Evolutionary conservation across 2,329 filamentous ascomycete species (phyloP).

Genomic region (Xylariaceae sp.): DNA sequence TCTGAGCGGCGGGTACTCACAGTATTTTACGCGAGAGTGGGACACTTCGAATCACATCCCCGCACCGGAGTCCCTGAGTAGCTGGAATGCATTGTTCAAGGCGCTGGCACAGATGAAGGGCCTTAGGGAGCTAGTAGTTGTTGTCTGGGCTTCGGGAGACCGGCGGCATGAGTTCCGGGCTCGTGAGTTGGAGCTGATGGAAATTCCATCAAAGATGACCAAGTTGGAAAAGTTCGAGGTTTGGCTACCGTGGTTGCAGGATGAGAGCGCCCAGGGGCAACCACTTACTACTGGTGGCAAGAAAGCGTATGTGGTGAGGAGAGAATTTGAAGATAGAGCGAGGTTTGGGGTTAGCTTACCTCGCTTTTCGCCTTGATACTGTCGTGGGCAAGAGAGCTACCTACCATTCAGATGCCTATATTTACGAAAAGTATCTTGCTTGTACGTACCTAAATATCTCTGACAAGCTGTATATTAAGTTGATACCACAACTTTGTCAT

Average conservation of each 20-base stretch:
- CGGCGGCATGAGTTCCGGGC: constrained; percentile 16
- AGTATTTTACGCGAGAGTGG: constrained; percentile 19
- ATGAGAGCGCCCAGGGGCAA: constrained; percentile 3
- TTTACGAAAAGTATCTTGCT: no score
- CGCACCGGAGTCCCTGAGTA: constrained; percentile 13
- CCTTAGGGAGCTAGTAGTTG: constrained; percentile 14
- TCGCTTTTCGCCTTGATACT: constrained; percentile 3
- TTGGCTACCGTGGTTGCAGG: constrained; percentile 18
- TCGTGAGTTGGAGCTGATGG: constrained; percentile 16
- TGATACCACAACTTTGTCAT: no score
- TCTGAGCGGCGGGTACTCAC: constrained; percentile 18
- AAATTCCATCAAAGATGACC: constrained; percentile 15
- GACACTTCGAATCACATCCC: constrained; percentile 14
- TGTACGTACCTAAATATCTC: no score
- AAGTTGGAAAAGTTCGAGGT: constrained; percentile 16
- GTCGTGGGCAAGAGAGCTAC: no score
- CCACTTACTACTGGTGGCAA: background rate
- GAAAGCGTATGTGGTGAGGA: constrained; percentile 14
- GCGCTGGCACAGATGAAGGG: constrained; percentile 15
- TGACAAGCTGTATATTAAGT: no score
- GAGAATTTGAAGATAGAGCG: constrained; percentile 14
- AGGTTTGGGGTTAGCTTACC: constrained; percentile 18
- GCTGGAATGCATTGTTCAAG: constrained; percentile 16
- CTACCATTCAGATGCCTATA: no score
- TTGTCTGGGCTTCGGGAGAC: constrained; percentile 19